Conservation (phyloP, 805 yeast species). For the Ogataea methanolica region DNA sequence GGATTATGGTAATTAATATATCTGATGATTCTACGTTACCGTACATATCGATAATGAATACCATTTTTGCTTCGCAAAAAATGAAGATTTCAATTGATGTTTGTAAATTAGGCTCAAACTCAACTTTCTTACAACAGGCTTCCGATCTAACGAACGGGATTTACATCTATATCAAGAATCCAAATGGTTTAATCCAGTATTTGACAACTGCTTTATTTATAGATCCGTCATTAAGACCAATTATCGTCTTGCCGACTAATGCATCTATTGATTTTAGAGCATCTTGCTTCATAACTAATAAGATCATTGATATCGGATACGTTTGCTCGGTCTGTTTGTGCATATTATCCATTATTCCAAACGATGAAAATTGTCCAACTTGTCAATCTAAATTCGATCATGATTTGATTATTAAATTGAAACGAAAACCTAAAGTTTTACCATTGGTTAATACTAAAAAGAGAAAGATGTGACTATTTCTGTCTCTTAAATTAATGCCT, state of each 20-base stretch:
- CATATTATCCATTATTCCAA: constrained; percentile 67
- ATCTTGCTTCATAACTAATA: constrained; percentile 87
- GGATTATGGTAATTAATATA: constrained; percentile 58
- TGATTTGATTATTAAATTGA: constrained; percentile 51
- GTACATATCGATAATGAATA: constrained; percentile 91
- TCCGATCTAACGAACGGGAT: constrained; percentile 93
- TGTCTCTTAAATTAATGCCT: too few species aligned
- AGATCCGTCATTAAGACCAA: constrained; percentile 78
- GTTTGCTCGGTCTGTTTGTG: constrained; percentile 95
- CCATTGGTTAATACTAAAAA: constrained; percentile 27
- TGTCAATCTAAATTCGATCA: constrained; percentile 78
- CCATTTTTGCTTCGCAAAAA: constrained; percentile 94
- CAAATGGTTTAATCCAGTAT: constrained; percentile 78
- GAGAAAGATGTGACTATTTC: constrained; percentile 4
- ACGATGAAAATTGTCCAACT: constrained; percentile 70
- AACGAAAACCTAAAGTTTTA: constrained; percentile 46
- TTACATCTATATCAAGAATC: constrained; percentile 63
- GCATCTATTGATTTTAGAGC: constrained; percentile 90
- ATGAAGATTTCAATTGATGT: constrained; percentile 87
- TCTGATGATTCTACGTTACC: constrained; percentile 73
- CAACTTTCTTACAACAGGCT: constrained; percentile 91
- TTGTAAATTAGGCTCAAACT: constrained; percentile 67
- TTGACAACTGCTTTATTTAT: constrained; percentile 77
- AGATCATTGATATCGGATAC: constrained; percentile 86
- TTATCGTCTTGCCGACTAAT: constrained; percentile 75